Base-by-base conservation (phyloP, 2,329 filamentous ascomycete species). In the Calonectria henricotiae region DNA sequence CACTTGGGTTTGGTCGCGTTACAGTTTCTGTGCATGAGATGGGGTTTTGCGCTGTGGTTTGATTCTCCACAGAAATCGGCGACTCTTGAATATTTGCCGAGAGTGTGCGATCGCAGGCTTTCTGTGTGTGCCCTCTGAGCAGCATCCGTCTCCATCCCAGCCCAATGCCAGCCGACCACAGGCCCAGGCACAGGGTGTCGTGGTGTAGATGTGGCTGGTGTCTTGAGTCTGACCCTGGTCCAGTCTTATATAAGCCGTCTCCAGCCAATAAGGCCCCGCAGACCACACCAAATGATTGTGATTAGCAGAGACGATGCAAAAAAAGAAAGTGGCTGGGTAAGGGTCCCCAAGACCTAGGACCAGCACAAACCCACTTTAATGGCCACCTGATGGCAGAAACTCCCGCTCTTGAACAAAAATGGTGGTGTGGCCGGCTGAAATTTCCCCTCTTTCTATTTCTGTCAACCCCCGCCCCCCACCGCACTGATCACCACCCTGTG, bases 391-490 rank as follows among this genome's bases (percentile, higher is more conserved):
- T 15, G n/a, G 30, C 32, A 37, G 32, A 58, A 58, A 58, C 32
- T 23, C 32, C 20, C 20, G 37, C 17, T 15, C 39, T 39, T 58
- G 51, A 39, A 58, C 32, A 58, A 58, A 58, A 58, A 39, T 58
- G 32, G 13, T 37, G 51, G 51, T 39, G 51, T 37, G 39, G 51
- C 32, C 51, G 35, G 51, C 17, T 58, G 51, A 58, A 58, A 58
- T 58, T 58, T 58, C 51, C 51, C 51, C 51, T 58, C 51, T 58
- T 58, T 58, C 51, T 58, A 58, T 58, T 58, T 58, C 51, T 58
- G 51, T 58, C 51, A 58, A 58, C 51, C 51, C 47, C 51, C 51
- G 51, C 51, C 51, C 51, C 51, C 51, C 51, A 32, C 51, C 51
- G 51, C 51, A 58, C 32, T 58, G 51, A 58, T 58, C 51, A 58